phyloP scores from a whole-genome alignment of 2,329 filamentous ascomycete species.

The Paraconiothyrium sp. region DNA sequence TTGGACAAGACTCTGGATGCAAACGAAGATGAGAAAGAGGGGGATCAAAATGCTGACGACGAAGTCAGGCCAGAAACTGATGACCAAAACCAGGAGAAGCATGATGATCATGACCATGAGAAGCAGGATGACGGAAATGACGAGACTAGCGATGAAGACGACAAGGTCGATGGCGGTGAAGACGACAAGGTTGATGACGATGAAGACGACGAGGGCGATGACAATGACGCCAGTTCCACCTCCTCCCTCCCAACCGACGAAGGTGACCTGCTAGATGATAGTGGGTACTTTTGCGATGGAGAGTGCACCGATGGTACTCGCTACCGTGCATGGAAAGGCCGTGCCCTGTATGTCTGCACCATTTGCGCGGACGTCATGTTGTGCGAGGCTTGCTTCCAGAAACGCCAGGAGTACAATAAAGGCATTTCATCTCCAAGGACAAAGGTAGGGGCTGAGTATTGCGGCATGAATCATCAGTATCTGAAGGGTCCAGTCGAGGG shows the following conservation, averaged over 20 bases:
- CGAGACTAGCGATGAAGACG: too few relatives aligned
- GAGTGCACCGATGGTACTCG: slow-evolving; percentile 15
- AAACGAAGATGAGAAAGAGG: neutral
- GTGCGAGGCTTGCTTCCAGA: slow-evolving; percentile 23
- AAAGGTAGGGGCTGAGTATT: slow-evolving; percentile 14
- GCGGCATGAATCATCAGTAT: slow-evolving; percentile 26
- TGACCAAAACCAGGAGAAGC: neutral
- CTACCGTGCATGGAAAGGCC: slow-evolving; percentile 16
- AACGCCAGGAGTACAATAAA: slow-evolving; percentile 17
- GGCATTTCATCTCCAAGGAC: neutral
- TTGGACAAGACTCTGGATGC: slow-evolving; percentile 19
- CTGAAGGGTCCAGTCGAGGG: slow-evolving; percentile 28
- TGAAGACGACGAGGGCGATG: neutral
- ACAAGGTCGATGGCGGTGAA: neutral
- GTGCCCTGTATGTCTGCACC: slow-evolving; percentile 25
- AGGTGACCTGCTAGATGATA: slow-evolving; percentile 3
- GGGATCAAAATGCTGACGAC: neutral
- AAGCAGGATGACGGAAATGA: neutral
- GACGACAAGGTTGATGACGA: neutral
- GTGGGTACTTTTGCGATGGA: slow-evolving; percentile 11
- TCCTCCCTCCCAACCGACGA: slow-evolving; percentile 1
- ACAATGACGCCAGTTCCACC: neutral
- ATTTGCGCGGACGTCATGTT: slow-evolving; percentile 26
- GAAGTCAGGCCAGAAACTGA: slow-evolving; percentile 1
- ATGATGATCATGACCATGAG: slow-evolving; percentile 6